Evolutionary conservation across 176 grass and related monocot genomes (phyloP).

Genomic region (Ensete glaucum): DNA sequence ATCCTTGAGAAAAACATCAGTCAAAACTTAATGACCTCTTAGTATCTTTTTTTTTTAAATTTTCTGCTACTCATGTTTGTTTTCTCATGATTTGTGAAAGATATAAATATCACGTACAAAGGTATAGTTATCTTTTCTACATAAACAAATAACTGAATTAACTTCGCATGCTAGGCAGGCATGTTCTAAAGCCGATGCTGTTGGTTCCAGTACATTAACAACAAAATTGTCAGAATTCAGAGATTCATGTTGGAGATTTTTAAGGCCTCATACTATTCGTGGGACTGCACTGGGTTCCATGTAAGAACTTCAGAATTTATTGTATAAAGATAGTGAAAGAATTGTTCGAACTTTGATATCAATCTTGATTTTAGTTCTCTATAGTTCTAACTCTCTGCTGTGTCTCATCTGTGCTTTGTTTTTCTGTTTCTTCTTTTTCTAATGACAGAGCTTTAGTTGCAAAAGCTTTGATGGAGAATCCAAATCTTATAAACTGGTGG

Average conservation of each 20-base stretch:
- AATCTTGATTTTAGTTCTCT: neutral
- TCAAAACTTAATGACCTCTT: neutral
- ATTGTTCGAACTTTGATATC: constrained; percentile 9
- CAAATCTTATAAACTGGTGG: constrained; percentile 74
- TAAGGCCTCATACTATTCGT: constrained; percentile 89
- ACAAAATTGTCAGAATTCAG: constrained; percentile 48
- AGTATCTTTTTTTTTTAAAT: neutral
- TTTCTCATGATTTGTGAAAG: too few relatives aligned
- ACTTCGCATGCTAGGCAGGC: constrained; percentile 28
- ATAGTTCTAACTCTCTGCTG: neutral
- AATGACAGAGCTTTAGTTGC: constrained; percentile 70
- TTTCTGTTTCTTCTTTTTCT: constrained; percentile 9
- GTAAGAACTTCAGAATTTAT: constrained; percentile 27
- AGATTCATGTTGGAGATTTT: constrained; percentile 90
- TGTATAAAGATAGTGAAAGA: neutral
- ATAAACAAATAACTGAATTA: neutral
- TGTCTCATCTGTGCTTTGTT: constrained; percentile 1
- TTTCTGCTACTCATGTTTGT: too few relatives aligned
- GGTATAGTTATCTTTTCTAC: neutral
- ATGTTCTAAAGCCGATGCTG: constrained; percentile 47
- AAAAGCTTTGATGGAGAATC: constrained; percentile 87
- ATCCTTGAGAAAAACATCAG: neutral
- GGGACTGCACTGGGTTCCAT: constrained; percentile 92
- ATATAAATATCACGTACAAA: neutral
- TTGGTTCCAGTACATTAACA: constrained; percentile 31